Evolutionary conservation across 2,329 filamentous ascomycete species (phyloP).

Genomic region (Cytospora piceicola): DNA sequence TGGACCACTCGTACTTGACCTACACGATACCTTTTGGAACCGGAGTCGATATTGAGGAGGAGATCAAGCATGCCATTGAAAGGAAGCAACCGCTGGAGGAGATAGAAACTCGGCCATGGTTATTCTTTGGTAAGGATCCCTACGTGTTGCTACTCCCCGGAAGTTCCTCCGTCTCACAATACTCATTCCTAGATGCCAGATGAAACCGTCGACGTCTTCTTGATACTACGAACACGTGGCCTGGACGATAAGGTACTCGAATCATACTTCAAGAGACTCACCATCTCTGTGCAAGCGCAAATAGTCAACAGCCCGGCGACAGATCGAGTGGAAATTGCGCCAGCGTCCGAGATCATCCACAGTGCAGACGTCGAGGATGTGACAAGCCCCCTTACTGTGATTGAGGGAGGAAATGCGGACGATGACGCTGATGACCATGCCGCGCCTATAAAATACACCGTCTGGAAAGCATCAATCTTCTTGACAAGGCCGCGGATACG

Average conservation of each 20-base stretch:
- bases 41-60: slow-evolving; percentile 57
- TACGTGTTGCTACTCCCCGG: slow-evolving; percentile 35
- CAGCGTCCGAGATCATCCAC: slow-evolving; percentile 63
- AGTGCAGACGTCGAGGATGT: slow-evolving; percentile 55
- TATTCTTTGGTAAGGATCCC: slow-evolving; percentile 70
- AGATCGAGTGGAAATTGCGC: slow-evolving; percentile 50
- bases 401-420: slow-evolving; percentile 45
- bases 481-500: slow-evolving; percentile 64
- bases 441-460: slow-evolving; percentile 48
- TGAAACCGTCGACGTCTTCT: slow-evolving; percentile 71
- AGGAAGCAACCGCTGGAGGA: slow-evolving; percentile 24
- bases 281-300: slow-evolving; percentile 68
- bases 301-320: slow-evolving; percentile 60
- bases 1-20: slow-evolving; percentile 61
- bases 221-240: slow-evolving; percentile 68
- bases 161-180: slow-evolving; percentile 43
- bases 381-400: slow-evolving; percentile 55
- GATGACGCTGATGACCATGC: slow-evolving; percentile 35
- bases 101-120: slow-evolving; percentile 39
- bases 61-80: slow-evolving; percentile 42
- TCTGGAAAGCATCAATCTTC: slow-evolving; percentile 65
- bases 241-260: slow-evolving; percentile 60
- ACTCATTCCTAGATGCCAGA: slow-evolving; percentile 64
- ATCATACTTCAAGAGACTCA: slow-evolving; percentile 64
- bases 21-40: slow-evolving; percentile 65